Evolutionary conservation across 2,329 filamentous ascomycete genomes (phyloP), one percentile per base, ranked within the genome.

Genomic region (Hypoxylon sp.): DNA sequence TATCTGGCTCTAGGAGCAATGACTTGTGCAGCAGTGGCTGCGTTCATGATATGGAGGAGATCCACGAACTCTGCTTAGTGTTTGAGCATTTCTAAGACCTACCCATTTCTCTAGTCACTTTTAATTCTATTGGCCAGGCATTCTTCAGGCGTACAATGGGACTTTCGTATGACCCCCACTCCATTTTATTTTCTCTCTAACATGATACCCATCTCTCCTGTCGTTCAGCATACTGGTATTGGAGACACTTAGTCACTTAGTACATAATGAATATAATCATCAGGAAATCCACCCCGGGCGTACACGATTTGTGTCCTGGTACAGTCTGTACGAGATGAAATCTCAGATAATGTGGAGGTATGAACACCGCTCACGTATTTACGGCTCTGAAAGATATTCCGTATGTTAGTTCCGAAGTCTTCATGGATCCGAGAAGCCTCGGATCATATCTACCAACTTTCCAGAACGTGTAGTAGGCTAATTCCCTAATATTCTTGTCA

Each of bases 1-100:
- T 97, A 97, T 75, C 88, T 98, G 75, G 93, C 93, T 1, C 82
- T 97, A 3, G 93, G 92, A 0, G 94, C 93, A 0, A 89, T 87
- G 6, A 85, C 86, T 0, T 91, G 89, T 69, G 89, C 89, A 1
- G 86, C 84, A 5, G 79, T 90, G 5, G 89, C 89, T 0, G 89
- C 88, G 1, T 83, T 87, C 60, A 89, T 90, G 84, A 91, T 91
- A 53, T 91, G 87, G 87, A 84, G 85, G 49, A 80, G 86, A 50
- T 86, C 86, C 19, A 86, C 85, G 1, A 86, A 85, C 61, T 82
- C 84, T 48, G 43, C 58, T 55, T 75, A 69, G 59, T 53, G 13
- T 55, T 41, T 59, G 32, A 41, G 46, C 49, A 53, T 67, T 48
- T 43, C 43, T 61, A 34, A 53, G 17, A 21, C 10, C 19, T 30